Percentiles rank a stretch among this genome's conserved stretches.
These are phyloP conservation scores for Acer yangbiense DNA, from an alignment of 345 rosid genomes.

Conservation along the genomic window DNA sequence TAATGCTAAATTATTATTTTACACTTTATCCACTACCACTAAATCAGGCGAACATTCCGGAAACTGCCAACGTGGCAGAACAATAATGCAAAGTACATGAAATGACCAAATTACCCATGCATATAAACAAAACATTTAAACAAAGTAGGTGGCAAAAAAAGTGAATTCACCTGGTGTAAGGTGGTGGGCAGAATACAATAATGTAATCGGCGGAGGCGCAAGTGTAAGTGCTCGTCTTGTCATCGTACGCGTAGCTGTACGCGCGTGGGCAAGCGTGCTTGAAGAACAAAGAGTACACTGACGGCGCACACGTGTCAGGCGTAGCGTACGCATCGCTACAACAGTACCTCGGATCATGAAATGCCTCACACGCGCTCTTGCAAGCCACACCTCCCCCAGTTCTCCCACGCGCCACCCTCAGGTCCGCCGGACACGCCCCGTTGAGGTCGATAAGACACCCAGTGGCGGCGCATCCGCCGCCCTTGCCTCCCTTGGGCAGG, in stretches of 20 bases:
- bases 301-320: conserved; percentile 80
- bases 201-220: conserved; percentile 68
- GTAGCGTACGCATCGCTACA: conserved; percentile 75
- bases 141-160: not conserved
- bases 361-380: conserved; percentile 92
- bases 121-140: not conserved
- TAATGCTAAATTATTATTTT: not conserved
- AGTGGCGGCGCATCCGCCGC: conserved; percentile 77
- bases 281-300: conserved; percentile 63
- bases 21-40: conserved; percentile 8
- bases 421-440: conserved; percentile 69
- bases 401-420: conserved; percentile 44
- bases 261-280: conserved; percentile 91
- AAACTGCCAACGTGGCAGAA: conserved; percentile 15
- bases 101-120: conserved; percentile 1
- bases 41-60: conserved; percentile 19
- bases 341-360: conserved; percentile 67
- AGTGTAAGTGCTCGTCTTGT: conserved; percentile 83
- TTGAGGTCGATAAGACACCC: conserved; percentile 86
- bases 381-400: conserved; percentile 49
- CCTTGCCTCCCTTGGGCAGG: conserved; percentile 44
- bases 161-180: conserved; percentile 70
- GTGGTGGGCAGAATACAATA: conserved; percentile 85
- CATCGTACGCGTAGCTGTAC: conserved; percentile 91
- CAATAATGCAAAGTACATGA: not conserved